Conservation (phyloP, 805 yeast genomes). For the Dipodascus geniculatus region DNA sequence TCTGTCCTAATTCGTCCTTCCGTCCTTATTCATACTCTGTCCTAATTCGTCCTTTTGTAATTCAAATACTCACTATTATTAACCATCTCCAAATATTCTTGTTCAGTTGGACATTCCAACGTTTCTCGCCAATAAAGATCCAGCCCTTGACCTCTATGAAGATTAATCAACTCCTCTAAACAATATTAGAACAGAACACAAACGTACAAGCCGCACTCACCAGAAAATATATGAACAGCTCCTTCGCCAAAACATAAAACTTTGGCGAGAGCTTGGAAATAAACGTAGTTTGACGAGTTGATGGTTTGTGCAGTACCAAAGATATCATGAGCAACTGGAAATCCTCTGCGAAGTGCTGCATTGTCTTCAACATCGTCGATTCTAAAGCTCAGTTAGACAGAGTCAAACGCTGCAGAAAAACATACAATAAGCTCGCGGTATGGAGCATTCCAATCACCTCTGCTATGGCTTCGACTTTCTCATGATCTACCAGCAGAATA, state of each 20-base stretch:
- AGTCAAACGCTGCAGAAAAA: background rate
- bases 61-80: slow-evolving; percentile 43
- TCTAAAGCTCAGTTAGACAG: slow-evolving; percentile 5
- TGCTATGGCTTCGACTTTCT: slow-evolving; percentile 30
- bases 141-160: slow-evolving; percentile 84
- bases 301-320: slow-evolving; percentile 74
- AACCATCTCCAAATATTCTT: slow-evolving; percentile 68
- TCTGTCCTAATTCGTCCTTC: too few species aligned
- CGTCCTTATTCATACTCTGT: too few species aligned
- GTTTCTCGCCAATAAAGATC: slow-evolving; percentile 84
- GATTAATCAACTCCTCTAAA: slow-evolving; percentile 62
- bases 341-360: slow-evolving; percentile 61
- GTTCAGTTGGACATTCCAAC: slow-evolving; percentile 42
- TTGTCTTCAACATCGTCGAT: slow-evolving; percentile 86
- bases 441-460: slow-evolving; percentile 49
- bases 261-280: slow-evolving; percentile 55
- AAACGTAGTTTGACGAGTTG: slow-evolving; percentile 73
- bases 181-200: slow-evolving; percentile 18
- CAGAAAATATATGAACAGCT: slow-evolving; percentile 11
- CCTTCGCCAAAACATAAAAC: slow-evolving; percentile 27
- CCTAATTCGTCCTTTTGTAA: too few species aligned
- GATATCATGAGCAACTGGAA: slow-evolving; percentile 64
- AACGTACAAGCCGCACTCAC: too few species aligned
- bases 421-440: slow-evolving; percentile 43
- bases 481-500: slow-evolving; percentile 34